phyloP scores from a whole-genome alignment of 331 rosid species.

The Telfairia occidentalis region DNA sequence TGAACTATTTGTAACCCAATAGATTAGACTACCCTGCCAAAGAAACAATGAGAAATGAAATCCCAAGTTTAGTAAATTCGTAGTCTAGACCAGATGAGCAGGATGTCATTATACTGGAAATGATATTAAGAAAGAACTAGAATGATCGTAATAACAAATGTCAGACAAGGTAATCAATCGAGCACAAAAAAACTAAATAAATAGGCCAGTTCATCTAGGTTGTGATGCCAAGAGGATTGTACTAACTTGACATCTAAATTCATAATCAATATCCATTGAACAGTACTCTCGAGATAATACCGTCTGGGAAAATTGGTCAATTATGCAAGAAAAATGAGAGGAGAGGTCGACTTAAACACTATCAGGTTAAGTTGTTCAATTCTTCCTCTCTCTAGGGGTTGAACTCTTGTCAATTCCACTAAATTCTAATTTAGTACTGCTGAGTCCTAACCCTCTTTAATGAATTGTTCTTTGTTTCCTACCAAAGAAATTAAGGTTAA shows the following conservation, averaged over 20 bases:
- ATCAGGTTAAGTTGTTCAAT: neutral
- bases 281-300: neutral
- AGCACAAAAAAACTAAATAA: neutral
- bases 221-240: neutral
- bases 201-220: neutral
- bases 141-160: neutral
- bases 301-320: neutral
- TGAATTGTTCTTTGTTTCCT: neutral
- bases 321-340: neutral
- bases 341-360: neutral
- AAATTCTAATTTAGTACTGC: neutral
- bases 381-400: neutral
- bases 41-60: neutral
- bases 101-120: neutral
- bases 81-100: neutral
- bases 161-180: neutral
- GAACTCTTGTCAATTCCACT: neutral
- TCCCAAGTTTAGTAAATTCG: neutral
- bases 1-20: conserved; percentile 80
- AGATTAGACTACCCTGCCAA: conserved; percentile 83
- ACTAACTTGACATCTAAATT: neutral
- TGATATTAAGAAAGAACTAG: neutral
- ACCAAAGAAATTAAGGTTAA: too few relatives aligned
- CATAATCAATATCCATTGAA: neutral
- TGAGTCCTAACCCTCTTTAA: neutral